phyloP scores from a whole-genome alignment of 1,284 basidiomycete genomes.

The Rhodofomes roseus region DNA sequence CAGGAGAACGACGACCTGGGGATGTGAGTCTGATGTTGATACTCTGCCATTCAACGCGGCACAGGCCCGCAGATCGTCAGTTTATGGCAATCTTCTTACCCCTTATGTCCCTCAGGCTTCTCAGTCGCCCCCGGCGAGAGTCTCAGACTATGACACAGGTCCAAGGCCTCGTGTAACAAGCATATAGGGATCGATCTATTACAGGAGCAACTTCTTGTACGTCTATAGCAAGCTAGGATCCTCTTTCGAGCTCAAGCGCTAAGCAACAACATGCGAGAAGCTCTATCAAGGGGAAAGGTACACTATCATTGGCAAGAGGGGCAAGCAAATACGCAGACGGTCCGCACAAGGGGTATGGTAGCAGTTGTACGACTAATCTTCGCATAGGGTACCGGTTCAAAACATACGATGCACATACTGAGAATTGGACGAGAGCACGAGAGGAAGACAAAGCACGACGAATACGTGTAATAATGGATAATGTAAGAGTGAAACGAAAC shows the following conservation, averaged over 20 bases:
- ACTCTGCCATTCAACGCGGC: not conserved
- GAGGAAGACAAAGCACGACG: not conserved
- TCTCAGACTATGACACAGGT: too few relatives aligned
- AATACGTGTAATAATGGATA: not conserved
- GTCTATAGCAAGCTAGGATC: not conserved
- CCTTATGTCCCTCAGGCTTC: too few relatives aligned
- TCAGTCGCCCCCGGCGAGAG: too few relatives aligned
- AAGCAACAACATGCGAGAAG: not conserved
- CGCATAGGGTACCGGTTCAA: not conserved
- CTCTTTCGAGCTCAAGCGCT: not conserved
- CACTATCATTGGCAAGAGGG: not conserved
- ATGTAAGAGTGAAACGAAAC: not conserved
- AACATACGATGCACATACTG: not conserved
- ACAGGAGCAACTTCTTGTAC: not conserved
- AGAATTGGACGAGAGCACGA: not conserved
- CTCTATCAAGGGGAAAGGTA: not conserved
- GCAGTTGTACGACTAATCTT: not conserved
- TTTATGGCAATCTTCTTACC: not conserved
- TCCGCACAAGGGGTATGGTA: not conserved
- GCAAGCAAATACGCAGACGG: not conserved
- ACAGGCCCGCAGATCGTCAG: not conserved
- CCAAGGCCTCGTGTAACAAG: not conserved
- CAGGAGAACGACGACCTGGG: not conserved
- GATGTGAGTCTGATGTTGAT: not conserved
- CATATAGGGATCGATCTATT: not conserved